Conservation (phyloP, 2,329 filamentous ascomycete genomes). For the Trichoderma sp. region DNA sequence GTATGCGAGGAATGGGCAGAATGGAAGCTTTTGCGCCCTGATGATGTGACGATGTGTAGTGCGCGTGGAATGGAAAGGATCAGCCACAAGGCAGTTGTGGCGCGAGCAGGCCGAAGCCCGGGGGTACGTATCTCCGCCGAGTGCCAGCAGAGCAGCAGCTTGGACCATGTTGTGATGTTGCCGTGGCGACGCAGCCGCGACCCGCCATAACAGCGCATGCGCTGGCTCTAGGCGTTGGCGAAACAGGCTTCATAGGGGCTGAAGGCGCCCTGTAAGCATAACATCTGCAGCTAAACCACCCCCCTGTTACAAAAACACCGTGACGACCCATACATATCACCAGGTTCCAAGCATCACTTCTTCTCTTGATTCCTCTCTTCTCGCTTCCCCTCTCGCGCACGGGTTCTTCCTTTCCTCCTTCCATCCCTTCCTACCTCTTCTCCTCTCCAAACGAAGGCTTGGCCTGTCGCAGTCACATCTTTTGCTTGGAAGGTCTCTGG, state of each 20-base stretch:
- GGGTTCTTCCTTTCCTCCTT: neutral
- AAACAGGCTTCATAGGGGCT: slow-evolving; percentile 22
- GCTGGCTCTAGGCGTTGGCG: slow-evolving; percentile 22
- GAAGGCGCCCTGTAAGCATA: slow-evolving; percentile 29
- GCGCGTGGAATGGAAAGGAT: neutral
- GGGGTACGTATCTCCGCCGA: neutral
- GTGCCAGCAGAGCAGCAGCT: neutral
- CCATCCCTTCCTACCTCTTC: neutral
- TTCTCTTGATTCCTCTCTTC: slow-evolving; percentile 1
- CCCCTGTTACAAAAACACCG: slow-evolving; percentile 39
- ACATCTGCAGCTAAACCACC: slow-evolving; percentile 26
- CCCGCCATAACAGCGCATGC: slow-evolving; percentile 29
- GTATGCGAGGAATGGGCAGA: neutral
- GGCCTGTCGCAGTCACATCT: neutral
- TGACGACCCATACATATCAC: slow-evolving; percentile 28
- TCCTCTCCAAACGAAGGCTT: neutral
- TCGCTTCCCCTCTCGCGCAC: neutral
- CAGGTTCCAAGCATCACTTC: slow-evolving; percentile 6
- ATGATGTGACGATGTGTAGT: neutral
- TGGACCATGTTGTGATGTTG: slow-evolving; percentile 28
- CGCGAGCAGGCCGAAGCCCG: slow-evolving; percentile 14
- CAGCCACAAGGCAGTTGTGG: slow-evolving; percentile 21
- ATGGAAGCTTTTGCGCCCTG: neutral
- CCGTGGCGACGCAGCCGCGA: slow-evolving; percentile 27
- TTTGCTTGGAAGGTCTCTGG: neutral